Percentiles rank a stretch among this genome's conserved stretches.
Evolutionary conservation across 2,329 filamentous ascomycete species (phyloP).

Genomic region (Fusarium sp.): DNA sequence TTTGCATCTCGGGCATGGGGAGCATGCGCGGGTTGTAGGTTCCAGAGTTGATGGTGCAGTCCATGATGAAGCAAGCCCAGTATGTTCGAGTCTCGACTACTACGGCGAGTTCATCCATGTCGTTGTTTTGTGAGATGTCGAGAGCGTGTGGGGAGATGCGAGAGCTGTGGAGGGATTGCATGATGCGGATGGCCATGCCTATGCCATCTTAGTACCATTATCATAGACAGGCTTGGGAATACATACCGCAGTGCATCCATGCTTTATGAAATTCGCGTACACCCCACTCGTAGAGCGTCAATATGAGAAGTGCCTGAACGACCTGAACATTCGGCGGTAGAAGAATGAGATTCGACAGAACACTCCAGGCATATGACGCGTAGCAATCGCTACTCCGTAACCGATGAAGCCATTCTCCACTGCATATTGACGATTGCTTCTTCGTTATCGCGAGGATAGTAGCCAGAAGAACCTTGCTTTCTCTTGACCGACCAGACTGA

Average conservation of each 20-base stretch:
- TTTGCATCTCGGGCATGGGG: conserved; percentile 50
- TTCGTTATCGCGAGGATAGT: conserved; percentile 33
- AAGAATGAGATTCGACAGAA: conserved; percentile 28
- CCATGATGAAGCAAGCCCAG: conserved; percentile 61
- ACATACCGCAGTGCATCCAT: conserved; percentile 54
- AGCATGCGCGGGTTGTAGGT: conserved; percentile 55
- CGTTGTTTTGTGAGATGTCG: conserved; percentile 24
- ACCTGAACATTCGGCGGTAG: conserved; percentile 43
- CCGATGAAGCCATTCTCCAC: conserved; percentile 8
- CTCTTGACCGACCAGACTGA: conserved; percentile 29
- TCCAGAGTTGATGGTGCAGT: conserved; percentile 58
- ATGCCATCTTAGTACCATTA: fast-evolving
- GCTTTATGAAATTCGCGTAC: conserved; percentile 56
- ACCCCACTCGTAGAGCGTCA: conserved; percentile 58
- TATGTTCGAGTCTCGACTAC: conserved; percentile 56
- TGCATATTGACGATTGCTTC: conserved; percentile 31
- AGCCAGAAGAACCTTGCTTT: conserved; percentile 43
- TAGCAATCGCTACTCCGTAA: conserved; percentile 27
- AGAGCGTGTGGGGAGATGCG: conserved; percentile 31
- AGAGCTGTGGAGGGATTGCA: conserved; percentile 43
- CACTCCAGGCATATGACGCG: conserved; percentile 28
- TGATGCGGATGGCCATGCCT: conserved; percentile 42
- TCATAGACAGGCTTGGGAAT: fast-evolving
- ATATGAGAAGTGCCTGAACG: conserved; percentile 55
- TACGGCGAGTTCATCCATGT: conserved; percentile 25